Evolutionary conservation across 2,329 filamentous ascomycete species (phyloP).

Genomic region (Colletotrichum salicis): DNA sequence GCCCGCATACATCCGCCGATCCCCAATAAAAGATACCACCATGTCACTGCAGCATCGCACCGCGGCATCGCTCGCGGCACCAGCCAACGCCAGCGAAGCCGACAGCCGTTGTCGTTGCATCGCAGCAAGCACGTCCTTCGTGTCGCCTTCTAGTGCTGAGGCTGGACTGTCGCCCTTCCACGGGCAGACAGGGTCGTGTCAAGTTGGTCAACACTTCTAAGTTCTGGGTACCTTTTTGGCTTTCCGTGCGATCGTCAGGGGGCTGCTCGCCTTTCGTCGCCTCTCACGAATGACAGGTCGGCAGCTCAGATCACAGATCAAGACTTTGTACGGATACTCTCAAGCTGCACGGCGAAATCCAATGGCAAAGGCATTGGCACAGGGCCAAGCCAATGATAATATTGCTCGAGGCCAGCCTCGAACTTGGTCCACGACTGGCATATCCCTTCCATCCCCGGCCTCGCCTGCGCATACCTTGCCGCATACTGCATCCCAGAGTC

Average conservation of each 20-base stretch:
- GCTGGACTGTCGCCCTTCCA: not conserved
- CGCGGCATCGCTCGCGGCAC: not conserved
- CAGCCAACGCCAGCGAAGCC: constrained; percentile 16
- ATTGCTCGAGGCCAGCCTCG: constrained; percentile 26
- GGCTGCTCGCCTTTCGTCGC: not conserved
- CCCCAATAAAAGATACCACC: constrained; percentile 10
- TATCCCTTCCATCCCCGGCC: constrained; percentile 1
- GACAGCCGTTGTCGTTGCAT: constrained; percentile 28
- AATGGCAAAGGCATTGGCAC: constrained; percentile 15
- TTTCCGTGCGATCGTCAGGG: constrained; percentile 9
- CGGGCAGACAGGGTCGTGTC: not conserved
- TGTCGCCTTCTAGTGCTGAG: constrained; percentile 18
- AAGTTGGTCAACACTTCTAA: not conserved
- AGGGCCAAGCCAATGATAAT: constrained; percentile 29
- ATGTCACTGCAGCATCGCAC: constrained; percentile 7
- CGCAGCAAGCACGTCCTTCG: constrained; percentile 21
- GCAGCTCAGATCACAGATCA: not conserved
- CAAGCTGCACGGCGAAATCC: not conserved
- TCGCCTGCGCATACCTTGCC: constrained; percentile 6
- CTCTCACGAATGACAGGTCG: not conserved
- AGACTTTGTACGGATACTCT: not conserved
- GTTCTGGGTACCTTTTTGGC: not conserved
- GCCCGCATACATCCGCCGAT: constrained; percentile 20
- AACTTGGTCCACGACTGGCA: not conserved
- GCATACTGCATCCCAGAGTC: constrained; percentile 4